Evolutionary conservation across 352 stramenopile genomes (phyloP), one percentile per base, ranked within the genome.

Genomic region (Sclerospora graminicola): DNA sequence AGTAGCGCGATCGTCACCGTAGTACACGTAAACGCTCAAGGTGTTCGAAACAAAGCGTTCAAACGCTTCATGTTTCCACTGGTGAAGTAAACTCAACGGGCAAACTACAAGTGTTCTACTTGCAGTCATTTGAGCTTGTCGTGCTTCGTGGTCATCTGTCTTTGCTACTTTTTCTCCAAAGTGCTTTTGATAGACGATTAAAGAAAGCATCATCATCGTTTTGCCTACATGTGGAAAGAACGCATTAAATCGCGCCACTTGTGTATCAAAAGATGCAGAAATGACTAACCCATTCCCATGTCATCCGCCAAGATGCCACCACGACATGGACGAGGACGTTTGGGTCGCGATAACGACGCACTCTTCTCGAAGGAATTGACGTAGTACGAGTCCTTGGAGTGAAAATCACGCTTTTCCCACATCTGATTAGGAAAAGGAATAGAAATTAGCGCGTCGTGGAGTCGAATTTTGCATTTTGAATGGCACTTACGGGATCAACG

Each of bases 241-340:
- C 26, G 16, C 0, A 27, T 27, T 57, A 33, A 50, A 38, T 34
- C 11, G 19, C 23, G 16, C 8, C 20, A 23, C 30, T 18, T 35
- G 5, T 21, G 30, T 7, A 16, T 35, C 30, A 16, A 16, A 9
- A 16, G 13, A 35, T 5, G 16, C 30, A 16, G 5, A 35, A 8
- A 20, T n/a, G n/a, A 54, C 56, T 48, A 74, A 67, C 84, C 86
- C 70, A 96, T 87, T 37, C 86, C 86, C 84, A 95, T 94, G 39
- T 95, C 86, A 28, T 96, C 86, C 1, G 82, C 83, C 13, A 96
- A 55, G 46, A 96, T 94, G 14, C 86, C 86, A 18, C 84, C 84
- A 7, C 70, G 55, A 42, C 73, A 89, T 8, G 70, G 82, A 11
- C 45, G 50, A 21, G 75, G 77, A 36, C 64, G 69, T 36, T 67